Percentiles rank a stretch among this genome's conserved stretches.
Evolutionary conservation across 345 rosid genomes (phyloP).

Genomic region (Salix arbutifolia): DNA sequence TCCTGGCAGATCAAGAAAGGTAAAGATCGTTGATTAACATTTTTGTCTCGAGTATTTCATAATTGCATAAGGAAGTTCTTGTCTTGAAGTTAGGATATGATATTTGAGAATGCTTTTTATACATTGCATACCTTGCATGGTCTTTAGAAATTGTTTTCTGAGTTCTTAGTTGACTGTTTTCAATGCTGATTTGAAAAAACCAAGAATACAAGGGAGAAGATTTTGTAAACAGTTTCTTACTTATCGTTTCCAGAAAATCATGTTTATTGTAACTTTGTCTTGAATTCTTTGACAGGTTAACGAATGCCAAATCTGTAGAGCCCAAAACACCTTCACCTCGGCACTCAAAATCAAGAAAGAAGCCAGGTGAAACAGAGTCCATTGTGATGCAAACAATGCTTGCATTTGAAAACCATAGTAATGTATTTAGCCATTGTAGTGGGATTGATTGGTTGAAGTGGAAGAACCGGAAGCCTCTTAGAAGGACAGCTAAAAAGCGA

Average conservation of each 20-base stretch:
- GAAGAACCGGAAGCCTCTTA: constrained; percentile 64
- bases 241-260: not conserved
- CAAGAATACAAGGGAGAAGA: too few species aligned
- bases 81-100: not conserved
- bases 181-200: too few species aligned
- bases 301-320: constrained; percentile 33
- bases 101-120: not conserved
- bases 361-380: constrained; percentile 7
- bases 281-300: constrained; percentile 36
- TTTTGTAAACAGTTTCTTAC: not conserved
- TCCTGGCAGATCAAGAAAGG: constrained; percentile 35
- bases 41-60: not conserved
- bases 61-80: not conserved
- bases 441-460: constrained; percentile 51
- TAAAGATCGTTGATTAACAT: constrained; percentile 21
- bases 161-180: too few species aligned
- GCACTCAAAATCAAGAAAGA: constrained; percentile 25
- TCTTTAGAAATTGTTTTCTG: too few species aligned
- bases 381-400: constrained; percentile 13
- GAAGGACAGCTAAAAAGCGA: constrained; percentile 52
- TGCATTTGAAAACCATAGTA: constrained; percentile 4
- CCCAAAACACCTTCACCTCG: constrained; percentile 55
- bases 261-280: not conserved
- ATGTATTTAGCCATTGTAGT: constrained; percentile 1
- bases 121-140: not conserved